Conservation (phyloP, 805 yeast species). For the Candida sonorensis region DNA sequence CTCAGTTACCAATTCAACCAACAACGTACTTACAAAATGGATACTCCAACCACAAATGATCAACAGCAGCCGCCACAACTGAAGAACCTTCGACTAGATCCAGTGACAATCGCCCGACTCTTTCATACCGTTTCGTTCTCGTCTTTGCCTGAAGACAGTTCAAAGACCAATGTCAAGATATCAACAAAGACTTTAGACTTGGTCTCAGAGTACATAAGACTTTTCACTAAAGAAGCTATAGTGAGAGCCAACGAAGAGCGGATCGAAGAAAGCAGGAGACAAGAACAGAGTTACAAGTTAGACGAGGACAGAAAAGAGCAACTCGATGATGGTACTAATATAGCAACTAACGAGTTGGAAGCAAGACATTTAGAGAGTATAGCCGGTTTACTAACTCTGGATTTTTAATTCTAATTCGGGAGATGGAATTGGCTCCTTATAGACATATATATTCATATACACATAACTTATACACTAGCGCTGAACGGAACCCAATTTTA, state of each 20-base stretch:
- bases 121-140: slow-evolving; percentile 46
- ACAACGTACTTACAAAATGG: no score
- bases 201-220: slow-evolving; percentile 45
- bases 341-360: slow-evolving; percentile 35
- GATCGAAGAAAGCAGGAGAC: slow-evolving; percentile 22
- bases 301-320: slow-evolving; percentile 31
- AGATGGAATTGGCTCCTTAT: no score
- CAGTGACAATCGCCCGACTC: slow-evolving; percentile 40
- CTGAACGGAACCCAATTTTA: no score
- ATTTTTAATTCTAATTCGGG: no score
- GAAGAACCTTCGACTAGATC: slow-evolving; percentile 9
- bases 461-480: no score
- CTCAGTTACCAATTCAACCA: no score
- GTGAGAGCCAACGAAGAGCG: slow-evolving; percentile 48
- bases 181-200: slow-evolving; percentile 42
- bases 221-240: slow-evolving; percentile 55
- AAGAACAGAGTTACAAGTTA: slow-evolving; percentile 10
- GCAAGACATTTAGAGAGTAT: slow-evolving; percentile 47
- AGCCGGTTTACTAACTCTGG: slow-evolving; percentile 51
- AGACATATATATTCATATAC: neutral
- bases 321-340: slow-evolving; percentile 11
- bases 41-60: no score
- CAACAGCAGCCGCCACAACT: no score
- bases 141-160: no score
- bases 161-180: slow-evolving; percentile 30